Conservation (phyloP, 1,139 yeast genomes). For the Suhomyces kunorum region DNA sequence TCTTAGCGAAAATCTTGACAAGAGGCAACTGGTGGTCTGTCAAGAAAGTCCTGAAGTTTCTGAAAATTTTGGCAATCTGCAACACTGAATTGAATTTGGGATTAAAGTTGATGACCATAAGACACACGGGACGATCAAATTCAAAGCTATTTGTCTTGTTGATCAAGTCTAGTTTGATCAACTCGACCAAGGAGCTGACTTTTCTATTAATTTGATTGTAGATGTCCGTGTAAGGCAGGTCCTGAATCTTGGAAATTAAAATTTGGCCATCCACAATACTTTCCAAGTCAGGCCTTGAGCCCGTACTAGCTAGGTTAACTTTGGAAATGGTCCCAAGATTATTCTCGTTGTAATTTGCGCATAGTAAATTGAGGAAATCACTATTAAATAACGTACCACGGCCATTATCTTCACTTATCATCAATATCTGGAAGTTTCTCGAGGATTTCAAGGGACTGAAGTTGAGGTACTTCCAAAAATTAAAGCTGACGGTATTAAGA, state of each 20-base stretch:
- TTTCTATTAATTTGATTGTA: constrained; percentile 35
- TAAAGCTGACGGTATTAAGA: constrained; percentile 38
- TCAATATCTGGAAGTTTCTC: constrained; percentile 56
- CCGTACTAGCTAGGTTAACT: constrained; percentile 33
- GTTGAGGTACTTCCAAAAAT: constrained; percentile 58
- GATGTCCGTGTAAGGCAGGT: constrained; percentile 27
- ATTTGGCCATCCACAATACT: constrained; percentile 38
- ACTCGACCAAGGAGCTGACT: constrained; percentile 35
- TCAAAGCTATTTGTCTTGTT: constrained; percentile 46
- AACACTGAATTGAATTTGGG: constrained; percentile 47
- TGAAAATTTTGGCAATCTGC: constrained; percentile 49
- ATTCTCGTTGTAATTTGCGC: constrained; percentile 47
- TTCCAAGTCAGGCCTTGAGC: constrained; percentile 36
- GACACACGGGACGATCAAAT: constrained; percentile 47
- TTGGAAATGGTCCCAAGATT: constrained; percentile 49
- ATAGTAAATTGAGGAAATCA: constrained; percentile 43
- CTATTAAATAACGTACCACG: constrained; percentile 14
- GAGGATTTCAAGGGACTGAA: constrained; percentile 52
- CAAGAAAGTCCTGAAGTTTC: constrained; percentile 47
- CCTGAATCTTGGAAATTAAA: constrained; percentile 20
- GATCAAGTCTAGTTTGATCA: constrained; percentile 42
- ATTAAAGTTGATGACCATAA: constrained; percentile 50
- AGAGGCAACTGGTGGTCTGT: constrained; percentile 44
- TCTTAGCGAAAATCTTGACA: constrained; percentile 51
- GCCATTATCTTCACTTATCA: constrained; percentile 39